Base-by-base conservation (phyloP, 2,329 filamentous ascomycete species). In the Colletotrichum horii region DNA sequence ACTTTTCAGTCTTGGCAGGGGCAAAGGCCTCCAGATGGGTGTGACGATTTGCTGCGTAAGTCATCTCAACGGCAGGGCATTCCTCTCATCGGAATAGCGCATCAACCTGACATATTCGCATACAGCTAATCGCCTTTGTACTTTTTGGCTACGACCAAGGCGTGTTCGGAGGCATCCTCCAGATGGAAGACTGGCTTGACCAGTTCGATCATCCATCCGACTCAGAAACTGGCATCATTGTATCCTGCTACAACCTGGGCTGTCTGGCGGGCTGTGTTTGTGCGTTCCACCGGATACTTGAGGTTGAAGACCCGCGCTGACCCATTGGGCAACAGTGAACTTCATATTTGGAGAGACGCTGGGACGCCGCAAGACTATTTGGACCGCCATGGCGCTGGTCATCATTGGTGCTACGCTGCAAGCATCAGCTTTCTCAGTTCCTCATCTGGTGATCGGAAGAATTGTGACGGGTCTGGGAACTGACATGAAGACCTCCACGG, bases 61-160 rank as follows among this genome's bases (percentile, higher is more conserved):
- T 52, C 4, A 52, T 24, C n/a, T 4, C 2, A 52, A 58, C 55
- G 0, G 22, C 3, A 28, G 8, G 16, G 6, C 26, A 28, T 6
- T 5, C 4, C 1, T 56, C 19, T 7, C 19, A 0, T 15, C 16
- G 2, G 4, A 12, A 48, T 6, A n/a, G 2, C n/a, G n/a, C n/a
- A 48, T n/a, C 2, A 1, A 0, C 4, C 43, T 48, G 2, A 48
- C 43, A 4, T 2, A 4, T 22, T 2, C 2, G 2, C 1, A 3
- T 4, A 4, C 14, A 52, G 43, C 15, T 74, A 0, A 72, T 73
- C 2, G 79, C 80, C 3, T 83, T 83, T 64, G 79, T 83, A 5
- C 79, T 84, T 3, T 83, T 84, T 74, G 87, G 87, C 4, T 89
- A 89, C 60, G 88, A 89, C 34, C 87, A 89, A 77, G 87, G 87